Conservation (phyloP, 345 rosid species). For the Eucalyptus rudis region DNA sequence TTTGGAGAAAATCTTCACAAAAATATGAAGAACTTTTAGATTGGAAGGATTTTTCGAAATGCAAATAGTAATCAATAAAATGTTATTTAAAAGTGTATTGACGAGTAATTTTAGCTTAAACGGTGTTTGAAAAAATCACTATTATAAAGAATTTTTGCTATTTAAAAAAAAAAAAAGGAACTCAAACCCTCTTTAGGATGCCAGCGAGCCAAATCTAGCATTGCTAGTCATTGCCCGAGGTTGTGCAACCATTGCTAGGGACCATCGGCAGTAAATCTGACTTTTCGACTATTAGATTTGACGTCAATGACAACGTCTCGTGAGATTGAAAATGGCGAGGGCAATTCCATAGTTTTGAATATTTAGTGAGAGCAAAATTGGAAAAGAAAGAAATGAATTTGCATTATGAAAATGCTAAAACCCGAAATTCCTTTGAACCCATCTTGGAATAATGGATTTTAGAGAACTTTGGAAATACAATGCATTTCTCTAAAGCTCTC, state of each 20-base stretch:
- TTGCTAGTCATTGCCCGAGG: rapidly evolving
- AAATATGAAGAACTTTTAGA: not conserved
- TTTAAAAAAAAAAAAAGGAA: too few species aligned
- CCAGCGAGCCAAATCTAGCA: rapidly evolving
- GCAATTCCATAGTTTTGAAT: too few species aligned
- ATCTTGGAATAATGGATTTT: not conserved
- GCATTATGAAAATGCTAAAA: too few species aligned
- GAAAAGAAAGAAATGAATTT: not conserved
- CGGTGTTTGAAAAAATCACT: too few species aligned
- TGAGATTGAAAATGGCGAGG: too few species aligned
- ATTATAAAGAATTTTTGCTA: too few species aligned
- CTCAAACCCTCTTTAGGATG: not conserved
- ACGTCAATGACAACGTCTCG: rapidly evolving
- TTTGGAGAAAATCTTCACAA: not conserved
- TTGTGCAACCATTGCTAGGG: not conserved
- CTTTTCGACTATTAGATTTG: rapidly evolving
- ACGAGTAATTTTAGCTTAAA: not conserved
- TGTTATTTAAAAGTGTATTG: too few species aligned
- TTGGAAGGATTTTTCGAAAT: not conserved
- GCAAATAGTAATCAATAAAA: too few species aligned
- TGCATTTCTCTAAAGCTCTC: not conserved
- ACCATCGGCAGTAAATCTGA: rapidly evolving
- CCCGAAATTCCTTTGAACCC: too few species aligned
- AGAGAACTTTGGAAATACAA: not conserved
- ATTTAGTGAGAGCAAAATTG: not conserved